Conservation (phyloP, 2,329 filamentous ascomycete species). For the Aschersonia sp. region DNA sequence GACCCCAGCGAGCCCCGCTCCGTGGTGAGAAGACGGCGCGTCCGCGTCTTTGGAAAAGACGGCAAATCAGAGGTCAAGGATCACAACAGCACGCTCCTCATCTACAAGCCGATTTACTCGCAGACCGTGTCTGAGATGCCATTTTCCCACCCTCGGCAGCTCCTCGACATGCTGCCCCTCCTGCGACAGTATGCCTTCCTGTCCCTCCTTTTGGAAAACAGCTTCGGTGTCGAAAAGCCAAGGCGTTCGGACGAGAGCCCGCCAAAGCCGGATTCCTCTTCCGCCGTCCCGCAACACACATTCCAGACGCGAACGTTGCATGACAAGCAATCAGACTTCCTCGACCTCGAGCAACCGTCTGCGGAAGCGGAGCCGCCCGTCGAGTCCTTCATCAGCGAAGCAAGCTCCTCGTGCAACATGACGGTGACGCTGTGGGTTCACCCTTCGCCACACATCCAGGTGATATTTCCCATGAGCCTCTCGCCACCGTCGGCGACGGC, state of each 20-base stretch:
- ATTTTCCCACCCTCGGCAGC: conserved; percentile 64
- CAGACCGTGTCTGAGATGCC: conserved; percentile 52
- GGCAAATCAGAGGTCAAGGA: conserved; percentile 15
- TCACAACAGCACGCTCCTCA: conserved; percentile 48
- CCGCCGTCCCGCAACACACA: too few species aligned
- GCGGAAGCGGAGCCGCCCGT: background rate
- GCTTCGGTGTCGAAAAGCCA: conserved; percentile 30
- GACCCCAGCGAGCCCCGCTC: conserved; percentile 44
- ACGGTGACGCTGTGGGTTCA: conserved; percentile 40
- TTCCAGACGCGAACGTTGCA: background rate
- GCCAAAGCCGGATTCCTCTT: too few species aligned
- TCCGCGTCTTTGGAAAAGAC: conserved; percentile 25
- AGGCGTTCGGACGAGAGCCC: background rate
- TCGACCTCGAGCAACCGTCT: conserved; percentile 5
- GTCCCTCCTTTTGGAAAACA: conserved; percentile 46
- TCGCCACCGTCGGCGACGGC: conserved; percentile 20
- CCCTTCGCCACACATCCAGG: conserved; percentile 31
- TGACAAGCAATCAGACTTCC: conserved; percentile 18
- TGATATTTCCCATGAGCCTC: conserved; percentile 37
- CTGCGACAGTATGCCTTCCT: conserved; percentile 65
- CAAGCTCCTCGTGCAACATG: conserved; percentile 16
- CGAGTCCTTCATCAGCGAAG: background rate
- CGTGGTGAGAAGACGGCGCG: conserved; percentile 31
- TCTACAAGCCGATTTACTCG: conserved; percentile 61
- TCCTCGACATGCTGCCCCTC: conserved; percentile 58